Base-by-base conservation (phyloP, 2,329 filamentous ascomycete genomes). In the Aspergillus carbonarius region DNA sequence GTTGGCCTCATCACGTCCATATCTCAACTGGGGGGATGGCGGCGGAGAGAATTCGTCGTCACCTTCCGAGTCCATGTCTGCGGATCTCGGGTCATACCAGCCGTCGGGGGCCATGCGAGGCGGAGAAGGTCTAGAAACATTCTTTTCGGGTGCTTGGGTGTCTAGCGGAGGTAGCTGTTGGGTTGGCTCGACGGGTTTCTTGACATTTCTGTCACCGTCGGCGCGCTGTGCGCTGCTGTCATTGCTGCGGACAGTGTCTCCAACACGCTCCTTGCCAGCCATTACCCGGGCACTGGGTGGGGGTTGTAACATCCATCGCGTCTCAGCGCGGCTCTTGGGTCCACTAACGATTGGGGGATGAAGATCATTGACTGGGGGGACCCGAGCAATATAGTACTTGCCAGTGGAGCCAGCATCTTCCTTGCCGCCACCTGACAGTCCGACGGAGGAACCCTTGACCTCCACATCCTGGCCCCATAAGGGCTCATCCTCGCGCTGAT, bases 221-320 rank as follows among this genome's bases (percentile, higher is more conserved):
- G 55, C 55, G 42, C 62, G 61, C 48, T 49, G 40, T 51, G 54
- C 59, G 47, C 57, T 47, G 35, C 60, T 59, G 55, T 63, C 68
- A 40, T 63, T 65, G 37, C 51, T 54, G 18, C 61, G 65, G 40
- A 65, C 60, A 23, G 69, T 66, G 9, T 62, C 52, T 50, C 60
- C 64, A 32, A 68, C 68, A 4, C 66, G 68, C 53, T 90, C 85
- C 72, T 93, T 95, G 64, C 92, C 93, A 63, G 89, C 90, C 93
- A 97, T 97, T 60, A 96, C 82, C 72, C 89, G 92, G 57, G 93
- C 92, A 34, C 88, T 85, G n/a, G 93, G 93, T 1, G 92, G 92
- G 2, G 93, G 93, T 70, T 96, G 91, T 53, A 96, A 80, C 92
- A 97, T 96, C 93, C 93, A 97, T 69, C 83, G 84, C 55, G 90